phyloP scores from a whole-genome alignment of 768 basidiomycete species.

The Pisolithus microcarpus region DNA sequence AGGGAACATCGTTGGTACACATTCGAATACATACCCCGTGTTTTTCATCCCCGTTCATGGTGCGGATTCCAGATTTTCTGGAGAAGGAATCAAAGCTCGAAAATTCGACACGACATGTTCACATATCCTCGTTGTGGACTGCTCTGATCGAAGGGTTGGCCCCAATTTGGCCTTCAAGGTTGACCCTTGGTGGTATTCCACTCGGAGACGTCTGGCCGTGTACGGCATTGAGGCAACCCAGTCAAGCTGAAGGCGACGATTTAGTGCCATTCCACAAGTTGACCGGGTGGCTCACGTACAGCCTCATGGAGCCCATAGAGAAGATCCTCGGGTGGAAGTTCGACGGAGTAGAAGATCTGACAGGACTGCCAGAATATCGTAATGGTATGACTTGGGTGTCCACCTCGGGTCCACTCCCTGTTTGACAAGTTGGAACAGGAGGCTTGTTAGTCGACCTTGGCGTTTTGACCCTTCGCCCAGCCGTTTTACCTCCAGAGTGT shows the following conservation, averaged over 20 bases:
- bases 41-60: neutral
- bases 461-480: conserved; percentile 61
- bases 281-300: conserved; percentile 90
- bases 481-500: conserved; percentile 44
- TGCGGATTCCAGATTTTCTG: conserved; percentile 52
- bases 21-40: conserved; percentile 4
- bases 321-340: conserved; percentile 72
- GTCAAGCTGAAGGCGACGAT: conserved; percentile 47
- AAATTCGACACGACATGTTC: conserved; percentile 41
- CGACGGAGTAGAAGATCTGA: conserved; percentile 78
- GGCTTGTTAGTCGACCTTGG: conserved; percentile 84
- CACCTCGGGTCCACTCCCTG: conserved; percentile 1
- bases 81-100: conserved; percentile 44
- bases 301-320: conserved; percentile 78
- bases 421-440: conserved; percentile 36
- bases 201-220: conserved; percentile 97
- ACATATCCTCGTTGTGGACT: conserved; percentile 73
- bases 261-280: conserved; percentile 96
- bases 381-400: conserved; percentile 48
- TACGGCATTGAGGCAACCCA: conserved; percentile 34
- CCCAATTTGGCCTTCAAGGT: conserved; percentile 82
- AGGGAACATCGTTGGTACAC: conserved; percentile 71
- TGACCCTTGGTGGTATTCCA: conserved; percentile 54
- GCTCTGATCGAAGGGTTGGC: conserved; percentile 76
- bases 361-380: conserved; percentile 91